A percentile compares a stretch with the other conserved stretches of the same genome.
These are phyloP conservation scores for Jamesozyma jinghongensis DNA, from an alignment of 805 yeast species.

Conservation along the genomic window DNA sequence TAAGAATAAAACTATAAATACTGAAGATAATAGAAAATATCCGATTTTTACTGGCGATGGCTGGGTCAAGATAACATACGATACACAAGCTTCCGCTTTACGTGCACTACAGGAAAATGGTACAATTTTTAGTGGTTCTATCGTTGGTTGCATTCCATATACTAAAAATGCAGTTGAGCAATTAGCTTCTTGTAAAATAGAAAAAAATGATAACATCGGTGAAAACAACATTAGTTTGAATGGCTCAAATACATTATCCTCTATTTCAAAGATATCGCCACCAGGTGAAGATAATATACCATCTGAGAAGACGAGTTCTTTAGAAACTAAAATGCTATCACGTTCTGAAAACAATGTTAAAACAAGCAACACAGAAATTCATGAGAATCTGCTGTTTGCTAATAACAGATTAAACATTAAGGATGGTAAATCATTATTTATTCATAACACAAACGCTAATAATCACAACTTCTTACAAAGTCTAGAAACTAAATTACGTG, in stretches of 20 bases:
- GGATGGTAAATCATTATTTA: conserved; percentile 37
- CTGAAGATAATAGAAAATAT: conserved; percentile 24
- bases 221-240: conserved; percentile 6
- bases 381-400: conserved; percentile 8
- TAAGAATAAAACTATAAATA: conserved; percentile 6
- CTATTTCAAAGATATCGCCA: no score
- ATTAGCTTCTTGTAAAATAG: conserved; percentile 34
- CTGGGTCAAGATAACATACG: conserved; percentile 88
- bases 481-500: conserved; percentile 25
- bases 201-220: conserved; percentile 25
- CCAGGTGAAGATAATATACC: no score
- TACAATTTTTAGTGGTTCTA: conserved; percentile 51
- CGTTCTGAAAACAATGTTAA: background rate
- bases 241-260: background rate
- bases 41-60: conserved; percentile 80
- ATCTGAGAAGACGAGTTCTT: no score
- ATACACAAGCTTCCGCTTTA: conserved; percentile 61
- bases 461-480: conserved; percentile 22
- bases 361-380: background rate
- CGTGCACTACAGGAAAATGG: conserved; percentile 86
- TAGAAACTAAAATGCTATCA: background rate
- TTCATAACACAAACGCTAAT: conserved; percentile 18
- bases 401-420: conserved; percentile 31
- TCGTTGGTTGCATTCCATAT: conserved; percentile 64
- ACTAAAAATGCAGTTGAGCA: conserved; percentile 52